Evolutionary conservation across 2,329 filamentous ascomycete species (phyloP).

Genomic region (Talaromyces verruculosus): DNA sequence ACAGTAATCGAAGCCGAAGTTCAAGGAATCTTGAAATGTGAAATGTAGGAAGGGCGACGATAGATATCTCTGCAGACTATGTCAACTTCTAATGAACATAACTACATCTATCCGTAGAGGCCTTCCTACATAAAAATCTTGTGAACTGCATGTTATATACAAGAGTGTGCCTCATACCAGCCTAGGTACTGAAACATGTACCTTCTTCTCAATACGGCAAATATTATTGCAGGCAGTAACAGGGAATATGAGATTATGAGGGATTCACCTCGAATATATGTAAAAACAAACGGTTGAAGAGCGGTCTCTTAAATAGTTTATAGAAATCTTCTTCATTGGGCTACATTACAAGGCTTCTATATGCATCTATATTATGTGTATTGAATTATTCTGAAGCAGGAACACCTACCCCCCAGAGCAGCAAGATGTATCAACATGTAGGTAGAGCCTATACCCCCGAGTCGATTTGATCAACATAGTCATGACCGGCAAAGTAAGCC

Average conservation of each 20-base stretch:
- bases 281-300: too few species aligned
- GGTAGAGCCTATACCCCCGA: neutral
- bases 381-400: neutral
- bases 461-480: neutral
- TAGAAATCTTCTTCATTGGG: neutral
- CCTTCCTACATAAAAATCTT: neutral
- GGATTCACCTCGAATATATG: neutral
- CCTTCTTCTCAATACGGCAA: neutral
- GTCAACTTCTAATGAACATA: neutral
- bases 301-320: neutral
- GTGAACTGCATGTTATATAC: neutral
- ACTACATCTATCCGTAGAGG: neutral
- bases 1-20: too few species aligned
- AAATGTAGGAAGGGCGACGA: too few species aligned
- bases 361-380: neutral
- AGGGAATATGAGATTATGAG: neutral
- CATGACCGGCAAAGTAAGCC: neutral
- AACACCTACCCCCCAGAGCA: neutral
- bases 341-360: neutral
- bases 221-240: too few species aligned
- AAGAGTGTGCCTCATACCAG: neutral
- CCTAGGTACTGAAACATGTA: neutral
- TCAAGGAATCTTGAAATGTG: too few species aligned
- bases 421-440: neutral
- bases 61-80: neutral